A percentile compares a stretch with the other conserved stretches of the same genome.
phyloP scores from a whole-genome alignment of 805 yeast species.

The Phaffomyces antillensis region DNA sequence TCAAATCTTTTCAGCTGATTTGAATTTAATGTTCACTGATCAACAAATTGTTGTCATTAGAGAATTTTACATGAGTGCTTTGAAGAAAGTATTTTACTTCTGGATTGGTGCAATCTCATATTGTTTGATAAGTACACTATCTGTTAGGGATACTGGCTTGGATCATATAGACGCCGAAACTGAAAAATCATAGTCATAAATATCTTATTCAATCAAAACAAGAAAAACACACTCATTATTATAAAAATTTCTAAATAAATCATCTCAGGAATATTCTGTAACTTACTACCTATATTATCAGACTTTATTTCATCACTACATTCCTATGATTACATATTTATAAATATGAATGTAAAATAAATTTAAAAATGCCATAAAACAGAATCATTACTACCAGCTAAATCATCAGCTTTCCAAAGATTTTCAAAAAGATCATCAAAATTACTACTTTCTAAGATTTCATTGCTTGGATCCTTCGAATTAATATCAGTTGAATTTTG shows the following conservation, averaged over 20 bases:
- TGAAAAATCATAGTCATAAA: neutral
- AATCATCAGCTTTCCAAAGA: slow-evolving; percentile 1
- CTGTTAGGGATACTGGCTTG: neutral
- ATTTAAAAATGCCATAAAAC: neutral
- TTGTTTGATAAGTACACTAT: neutral
- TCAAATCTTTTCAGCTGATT: neutral
- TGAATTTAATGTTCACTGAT: neutral
- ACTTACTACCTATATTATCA: no score
- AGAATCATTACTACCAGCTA: neutral
- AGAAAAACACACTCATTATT: no score
- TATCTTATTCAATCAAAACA: neutral
- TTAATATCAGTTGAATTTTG: neutral
- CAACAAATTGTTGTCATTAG: neutral
- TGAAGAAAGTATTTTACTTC: neutral
- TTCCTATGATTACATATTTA: no score
- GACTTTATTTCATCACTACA: no score
- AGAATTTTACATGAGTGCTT: neutral
- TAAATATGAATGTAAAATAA: neutral
- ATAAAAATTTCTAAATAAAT: no score
- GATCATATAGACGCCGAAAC: neutral
- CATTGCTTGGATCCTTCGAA: neutral
- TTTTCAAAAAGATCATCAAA: slow-evolving; percentile 1
- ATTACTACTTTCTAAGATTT: neutral
- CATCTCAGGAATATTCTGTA: no score
- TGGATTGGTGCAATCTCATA: slow-evolving; percentile 2